A percentile compares a stretch with the other conserved stretches of the same genome.
Evolutionary conservation across 495 filamentous ascomycete species (phyloP).

Genomic region (Patellaria atrata): DNA sequence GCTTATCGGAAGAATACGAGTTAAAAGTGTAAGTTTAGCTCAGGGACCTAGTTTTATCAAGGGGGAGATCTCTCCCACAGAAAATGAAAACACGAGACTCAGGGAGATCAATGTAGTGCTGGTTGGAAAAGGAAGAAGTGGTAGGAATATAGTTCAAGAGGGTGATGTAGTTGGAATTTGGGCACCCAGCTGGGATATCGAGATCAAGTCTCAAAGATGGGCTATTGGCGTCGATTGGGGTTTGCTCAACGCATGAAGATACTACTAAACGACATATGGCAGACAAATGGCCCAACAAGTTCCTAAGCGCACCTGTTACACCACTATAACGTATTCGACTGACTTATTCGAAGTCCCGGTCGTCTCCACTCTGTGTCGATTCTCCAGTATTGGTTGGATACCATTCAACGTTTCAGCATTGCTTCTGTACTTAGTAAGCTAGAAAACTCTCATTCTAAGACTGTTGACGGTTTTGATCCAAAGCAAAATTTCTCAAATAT

Average conservation of each 20-base stretch:
- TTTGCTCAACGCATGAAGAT: constrained; percentile 6
- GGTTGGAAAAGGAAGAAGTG: constrained; percentile 5
- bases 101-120: constrained; percentile 9
- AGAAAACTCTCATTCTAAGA: too few relatives aligned
- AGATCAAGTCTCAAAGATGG: constrained; percentile 18
- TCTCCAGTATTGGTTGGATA: too few relatives aligned
- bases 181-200: constrained; percentile 24
- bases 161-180: constrained; percentile 20
- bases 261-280: not conserved
- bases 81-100: constrained; percentile 1
- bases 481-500: too few relatives aligned
- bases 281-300: too few relatives aligned
- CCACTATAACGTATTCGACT: too few relatives aligned
- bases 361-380: too few relatives aligned
- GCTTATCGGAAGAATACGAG: constrained; percentile 7
- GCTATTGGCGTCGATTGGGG: constrained; percentile 25
- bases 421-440: too few relatives aligned
- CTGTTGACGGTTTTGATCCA: too few relatives aligned
- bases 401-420: too few relatives aligned
- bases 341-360: too few relatives aligned
- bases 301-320: too few relatives aligned
- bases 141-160: constrained; percentile 6
- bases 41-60: not conserved
- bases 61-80: not conserved
- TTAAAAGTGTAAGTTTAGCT: constrained; percentile 2